Evolutionary conservation across 805 yeast species (phyloP), one percentile per base, ranked within the genome.

Genomic region (Metschnikowia koreensis): DNA sequence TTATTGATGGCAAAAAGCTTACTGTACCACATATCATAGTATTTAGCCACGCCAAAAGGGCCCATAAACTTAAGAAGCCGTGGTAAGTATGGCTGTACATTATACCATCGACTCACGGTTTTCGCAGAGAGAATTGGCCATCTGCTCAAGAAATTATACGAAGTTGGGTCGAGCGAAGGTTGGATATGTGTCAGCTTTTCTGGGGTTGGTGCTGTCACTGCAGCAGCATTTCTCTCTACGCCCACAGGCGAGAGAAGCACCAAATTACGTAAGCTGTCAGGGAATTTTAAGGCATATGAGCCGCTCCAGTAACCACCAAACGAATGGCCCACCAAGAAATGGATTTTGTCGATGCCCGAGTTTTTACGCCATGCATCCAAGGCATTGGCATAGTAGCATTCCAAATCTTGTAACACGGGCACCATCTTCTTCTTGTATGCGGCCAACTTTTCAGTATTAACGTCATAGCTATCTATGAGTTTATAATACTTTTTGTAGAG

Each of bases 231-330:
- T 41, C 89, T 73, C 59, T 89, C 96, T 16, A 88, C 82, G 0
- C 96, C 96, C 0, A 86, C 87, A 0, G 96, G 96, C 11, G 90
- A 83, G 3, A 86, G 78, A 26, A 88, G 69, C 2, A 86, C 72
- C 57, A 89, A 67, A 52, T 79, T 78, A 13, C 75, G 67, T 7
- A 89, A 73, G 5, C 74, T 63, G 0, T 78, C 63, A 0, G 91
- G 89, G 59, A 84, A 76, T 54, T 73, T 80, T 41, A 82, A 62
- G 1, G 87, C 75, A 64, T 86, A 88, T 7, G 84, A 79, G 45
- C 81, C 80, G 0, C 89, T 80, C 69, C 89, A 70, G 59, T 86
- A 84, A 0, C 90, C 94, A 33, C 96, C 96, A 56, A 81, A 82
- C 0, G 96, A 87, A 66, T 89, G 96, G 0, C 90, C 93, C 17